Evolutionary conservation across 1,284 basidiomycete genomes (phyloP).

Genomic region (Malassezia yamatoensis): DNA sequence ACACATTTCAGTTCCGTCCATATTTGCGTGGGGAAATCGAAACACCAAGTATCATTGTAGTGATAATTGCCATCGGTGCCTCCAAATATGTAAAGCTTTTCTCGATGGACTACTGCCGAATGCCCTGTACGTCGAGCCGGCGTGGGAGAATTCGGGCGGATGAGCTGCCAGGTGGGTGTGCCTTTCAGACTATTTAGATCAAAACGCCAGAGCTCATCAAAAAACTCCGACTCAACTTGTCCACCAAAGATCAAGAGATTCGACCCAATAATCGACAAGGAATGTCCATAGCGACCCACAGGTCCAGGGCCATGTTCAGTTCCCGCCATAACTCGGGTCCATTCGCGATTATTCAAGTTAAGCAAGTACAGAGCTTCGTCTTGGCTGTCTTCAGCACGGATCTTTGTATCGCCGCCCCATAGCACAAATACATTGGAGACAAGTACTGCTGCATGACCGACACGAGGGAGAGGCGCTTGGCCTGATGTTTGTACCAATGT

Average conservation of each 20-base stretch:
- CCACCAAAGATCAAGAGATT: slow-evolving; percentile 93
- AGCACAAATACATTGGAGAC: slow-evolving; percentile 92
- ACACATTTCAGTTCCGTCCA: slow-evolving; percentile 96
- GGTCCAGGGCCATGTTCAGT: slow-evolving; percentile 53
- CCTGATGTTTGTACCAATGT: slow-evolving; percentile 60
- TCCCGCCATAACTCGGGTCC: slow-evolving; percentile 64
- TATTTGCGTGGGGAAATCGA: slow-evolving; percentile 66
- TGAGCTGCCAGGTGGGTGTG: slow-evolving; percentile 58
- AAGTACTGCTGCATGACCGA: slow-evolving; percentile 89
- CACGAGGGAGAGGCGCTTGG: slow-evolving; percentile 76
- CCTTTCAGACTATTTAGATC: slow-evolving; percentile 57
- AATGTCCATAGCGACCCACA: slow-evolving; percentile 86
- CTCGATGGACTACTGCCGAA: slow-evolving; percentile 71
- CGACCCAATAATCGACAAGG: slow-evolving; percentile 81
- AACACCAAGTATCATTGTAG: slow-evolving; percentile 98
- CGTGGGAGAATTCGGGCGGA: slow-evolving; percentile 57
- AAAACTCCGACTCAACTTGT: slow-evolving; percentile 71
- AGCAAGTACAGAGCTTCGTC: slow-evolving; percentile 92
- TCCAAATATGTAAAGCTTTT: slow-evolving; percentile 79
- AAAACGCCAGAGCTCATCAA: slow-evolving; percentile 93
- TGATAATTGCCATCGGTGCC: slow-evolving; percentile 97
- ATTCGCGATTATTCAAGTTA: slow-evolving; percentile 77
- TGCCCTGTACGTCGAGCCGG: slow-evolving; percentile 88
- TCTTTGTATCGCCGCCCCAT: slow-evolving; percentile 90
- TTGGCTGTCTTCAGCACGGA: slow-evolving; percentile 65